Conservation (phyloP, 306 rosid species). For the Castanea crenata region DNA sequence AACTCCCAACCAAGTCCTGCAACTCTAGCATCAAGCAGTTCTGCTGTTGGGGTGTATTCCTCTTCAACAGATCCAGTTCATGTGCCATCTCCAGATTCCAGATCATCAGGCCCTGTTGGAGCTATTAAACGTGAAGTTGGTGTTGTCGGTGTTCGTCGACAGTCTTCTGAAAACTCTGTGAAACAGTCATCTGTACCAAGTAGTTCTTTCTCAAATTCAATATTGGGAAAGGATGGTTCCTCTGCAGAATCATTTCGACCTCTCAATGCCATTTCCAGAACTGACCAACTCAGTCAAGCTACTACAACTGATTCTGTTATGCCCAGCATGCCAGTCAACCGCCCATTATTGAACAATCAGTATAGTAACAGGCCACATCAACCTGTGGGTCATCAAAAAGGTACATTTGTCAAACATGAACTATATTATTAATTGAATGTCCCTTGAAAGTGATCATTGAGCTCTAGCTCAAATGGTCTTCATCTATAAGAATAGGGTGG, state of each 20-base stretch:
- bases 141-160: slow-evolving; percentile 81
- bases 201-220: slow-evolving; percentile 52
- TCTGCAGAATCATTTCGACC: slow-evolving; percentile 69
- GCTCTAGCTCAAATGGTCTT: no score
- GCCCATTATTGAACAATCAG: slow-evolving; percentile 55
- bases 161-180: slow-evolving; percentile 52
- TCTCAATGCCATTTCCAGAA: slow-evolving; percentile 51
- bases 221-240: slow-evolving; percentile 54
- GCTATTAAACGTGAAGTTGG: slow-evolving; percentile 98
- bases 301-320: slow-evolving; percentile 51
- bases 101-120: slow-evolving; percentile 83
- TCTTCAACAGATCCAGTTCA: slow-evolving; percentile 98
- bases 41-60: slow-evolving; percentile 88
- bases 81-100: slow-evolving; percentile 96
- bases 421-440: not conserved
- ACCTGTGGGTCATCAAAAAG: slow-evolving; percentile 80
- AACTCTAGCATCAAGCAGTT: slow-evolving; percentile 45
- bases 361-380: slow-evolving; percentile 66
- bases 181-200: slow-evolving; percentile 56
- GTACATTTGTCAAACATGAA: slow-evolving; percentile 39
- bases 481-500: no score
- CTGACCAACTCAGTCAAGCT: slow-evolving; percentile 52
- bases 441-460: not conserved
- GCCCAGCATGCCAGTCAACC: slow-evolving; percentile 47
- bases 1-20: slow-evolving; percentile 46